Conservation (phyloP, 768 basidiomycete species). For the Lactifluus pinguis region DNA sequence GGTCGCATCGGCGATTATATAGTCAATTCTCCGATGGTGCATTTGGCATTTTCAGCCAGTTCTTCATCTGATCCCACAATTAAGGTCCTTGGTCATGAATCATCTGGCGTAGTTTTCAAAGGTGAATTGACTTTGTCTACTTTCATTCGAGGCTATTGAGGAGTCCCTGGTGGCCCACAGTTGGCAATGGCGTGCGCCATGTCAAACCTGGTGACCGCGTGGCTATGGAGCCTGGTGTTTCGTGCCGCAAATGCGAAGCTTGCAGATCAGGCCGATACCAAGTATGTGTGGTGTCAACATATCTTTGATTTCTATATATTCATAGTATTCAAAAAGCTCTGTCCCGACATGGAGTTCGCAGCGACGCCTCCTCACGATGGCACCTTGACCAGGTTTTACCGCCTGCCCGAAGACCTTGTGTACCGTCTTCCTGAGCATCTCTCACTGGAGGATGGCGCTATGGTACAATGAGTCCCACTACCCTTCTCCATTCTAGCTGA, state of each 20-base stretch:
- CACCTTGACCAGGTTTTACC: slow-evolving; percentile 81
- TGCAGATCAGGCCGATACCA: slow-evolving; percentile 84
- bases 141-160: not conserved
- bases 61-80: not conserved
- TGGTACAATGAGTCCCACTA: slow-evolving; percentile 41
- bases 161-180: slow-evolving; percentile 28
- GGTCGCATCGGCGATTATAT: slow-evolving; percentile 76
- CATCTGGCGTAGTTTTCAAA: slow-evolving; percentile 67
- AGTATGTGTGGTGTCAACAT: slow-evolving; percentile 32
- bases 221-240: slow-evolving; percentile 85
- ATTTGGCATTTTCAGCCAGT: slow-evolving; percentile 3
- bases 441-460: slow-evolving; percentile 87
- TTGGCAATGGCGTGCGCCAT: slow-evolving; percentile 67
- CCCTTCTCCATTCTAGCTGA: not conserved
- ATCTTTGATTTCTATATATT: not conserved
- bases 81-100: slow-evolving; percentile 94
- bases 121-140: slow-evolving; percentile 28
- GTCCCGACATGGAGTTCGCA: slow-evolving; percentile 79
- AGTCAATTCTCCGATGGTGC: slow-evolving; percentile 73
- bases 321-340: slow-evolving; percentile 48
- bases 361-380: slow-evolving; percentile 93
- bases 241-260: slow-evolving; percentile 72
- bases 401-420: slow-evolving; percentile 75
- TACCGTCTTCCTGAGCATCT: slow-evolving; percentile 79
- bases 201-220: slow-evolving; percentile 81